Percentiles rank a stretch among this genome's conserved stretches.
phyloP scores from a whole-genome alignment of 352 stramenopile genomes.

The Globisporangium paroecandrum region DNA sequence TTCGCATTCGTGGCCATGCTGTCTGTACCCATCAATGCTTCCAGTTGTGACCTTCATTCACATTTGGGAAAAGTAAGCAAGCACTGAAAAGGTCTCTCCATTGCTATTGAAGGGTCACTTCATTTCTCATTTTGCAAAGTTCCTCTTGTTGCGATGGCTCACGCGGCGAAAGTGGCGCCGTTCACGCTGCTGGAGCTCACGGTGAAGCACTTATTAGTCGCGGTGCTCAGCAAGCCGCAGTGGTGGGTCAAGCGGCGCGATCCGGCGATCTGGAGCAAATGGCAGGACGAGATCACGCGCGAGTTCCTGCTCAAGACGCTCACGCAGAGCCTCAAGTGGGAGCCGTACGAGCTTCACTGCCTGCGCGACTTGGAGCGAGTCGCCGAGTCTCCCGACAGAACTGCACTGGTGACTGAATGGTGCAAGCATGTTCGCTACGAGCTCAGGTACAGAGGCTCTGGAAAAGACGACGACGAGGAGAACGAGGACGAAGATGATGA shows the following conservation, averaged over 20 bases:
- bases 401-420: neutral
- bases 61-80: neutral
- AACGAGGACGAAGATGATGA: neutral
- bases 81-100: neutral
- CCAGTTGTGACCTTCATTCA: neutral
- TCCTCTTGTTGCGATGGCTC: neutral
- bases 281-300: conserved; percentile 6
- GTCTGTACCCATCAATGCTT: neutral
- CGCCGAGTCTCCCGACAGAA: neutral
- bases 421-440: conserved; percentile 2
- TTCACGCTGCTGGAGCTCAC: conserved; percentile 16
- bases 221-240: conserved; percentile 13
- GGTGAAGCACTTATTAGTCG: neutral
- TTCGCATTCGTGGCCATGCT: neutral
- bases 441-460: neutral
- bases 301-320: conserved; percentile 16
- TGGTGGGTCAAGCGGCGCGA: conserved; percentile 17
- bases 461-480: neutral
- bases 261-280: conserved; percentile 10
- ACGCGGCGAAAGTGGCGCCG: conserved; percentile 1
- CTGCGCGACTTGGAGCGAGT: conserved; percentile 1
- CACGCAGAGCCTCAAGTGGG: conserved; percentile 9
- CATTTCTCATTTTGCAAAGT: neutral
- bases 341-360: neutral
- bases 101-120: neutral